Evolutionary conservation across 306 rosid species (phyloP), one percentile per base, ranked within the genome.

Genomic region (Hylodesmum podocarpum): DNA sequence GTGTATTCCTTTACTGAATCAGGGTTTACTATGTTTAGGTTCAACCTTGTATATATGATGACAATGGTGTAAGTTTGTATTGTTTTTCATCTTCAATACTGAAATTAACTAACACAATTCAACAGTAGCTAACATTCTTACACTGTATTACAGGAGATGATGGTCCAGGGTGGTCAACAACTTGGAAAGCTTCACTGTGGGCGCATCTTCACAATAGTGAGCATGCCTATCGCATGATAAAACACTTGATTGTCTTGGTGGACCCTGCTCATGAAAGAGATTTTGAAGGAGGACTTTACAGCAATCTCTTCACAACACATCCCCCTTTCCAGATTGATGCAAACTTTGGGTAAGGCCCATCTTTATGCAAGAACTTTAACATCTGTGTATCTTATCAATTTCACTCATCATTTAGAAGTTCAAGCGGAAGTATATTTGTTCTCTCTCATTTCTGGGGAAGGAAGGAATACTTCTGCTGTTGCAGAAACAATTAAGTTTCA

Each of bases 161-260:
- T 1, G 97, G 98, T 78, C 97, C 98, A n/a, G 98, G 96, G 65
- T 95, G 98, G 98, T 95, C 98, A 34, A 92, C 98, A 46, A 81
- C 87, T 33, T 95, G 98, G 97, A 92, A 92, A 83, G 83, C 83
- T 46, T 84, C 96, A 37, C 57, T 90, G 54, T 90, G 98, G 97
- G 96, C 98, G 29, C 93, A 88, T 49, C 97, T 92, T 80, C 92
- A 83, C 75, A 89, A 85, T 84, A 88, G 93, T 49, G 97, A 92
- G 89, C 97, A 89, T 14, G 93, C 97, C 0, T 92, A 92, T 76
- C 92, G 88, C 37, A 95, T 95, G 98, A 86, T 95, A 79, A 94
- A 91, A 80, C 97, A 89, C 81, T 84, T 94, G 84, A 75, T 94
- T 75, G 50, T 87, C 81, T 85, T 94, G 77, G 98, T 94, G 27